phyloP scores from a whole-genome alignment of 1,284 basidiomycete species.

The Peniophora sp. region DNA sequence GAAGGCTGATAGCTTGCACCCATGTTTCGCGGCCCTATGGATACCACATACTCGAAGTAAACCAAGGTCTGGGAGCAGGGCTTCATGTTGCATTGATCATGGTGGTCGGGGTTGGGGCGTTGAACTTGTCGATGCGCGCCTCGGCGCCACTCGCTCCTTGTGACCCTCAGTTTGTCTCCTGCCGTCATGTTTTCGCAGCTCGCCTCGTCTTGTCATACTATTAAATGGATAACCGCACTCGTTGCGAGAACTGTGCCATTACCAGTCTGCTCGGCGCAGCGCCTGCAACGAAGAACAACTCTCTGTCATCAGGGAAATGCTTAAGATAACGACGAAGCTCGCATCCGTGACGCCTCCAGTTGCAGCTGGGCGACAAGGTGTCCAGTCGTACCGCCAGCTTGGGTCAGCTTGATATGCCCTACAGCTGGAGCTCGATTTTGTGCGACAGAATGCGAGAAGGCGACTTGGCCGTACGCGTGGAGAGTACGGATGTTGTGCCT shows the following conservation, averaged over 20 bases:
- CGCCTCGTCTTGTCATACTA: too few relatives aligned
- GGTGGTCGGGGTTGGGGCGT: too few relatives aligned
- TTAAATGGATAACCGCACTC: constrained; percentile 19
- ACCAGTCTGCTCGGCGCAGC: constrained; percentile 10
- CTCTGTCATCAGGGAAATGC: constrained; percentile 18
- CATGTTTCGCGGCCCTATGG: too few relatives aligned
- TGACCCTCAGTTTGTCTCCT: too few relatives aligned
- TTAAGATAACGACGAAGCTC: constrained; percentile 10
- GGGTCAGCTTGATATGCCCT: constrained; percentile 36
- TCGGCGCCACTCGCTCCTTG: too few relatives aligned
- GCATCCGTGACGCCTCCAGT: constrained; percentile 13
- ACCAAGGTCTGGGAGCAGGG: too few relatives aligned
- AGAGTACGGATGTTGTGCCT: constrained; percentile 7
- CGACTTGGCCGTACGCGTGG: constrained; percentile 11
- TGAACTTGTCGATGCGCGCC: too few relatives aligned
- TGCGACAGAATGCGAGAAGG: constrained; percentile 24
- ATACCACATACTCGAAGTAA: too few relatives aligned
- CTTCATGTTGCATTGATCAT: too few relatives aligned
- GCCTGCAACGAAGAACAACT: constrained; percentile 16
- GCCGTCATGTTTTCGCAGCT: too few relatives aligned
- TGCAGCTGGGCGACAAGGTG: not conserved
- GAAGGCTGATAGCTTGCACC: too few relatives aligned
- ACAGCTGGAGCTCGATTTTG: constrained; percentile 36
- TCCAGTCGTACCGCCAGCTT: constrained; percentile 18
- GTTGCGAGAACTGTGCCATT: constrained; percentile 12